Conservation (phyloP, 1,139 yeast genomes). For the Protomyces macrosporus region DNA sequence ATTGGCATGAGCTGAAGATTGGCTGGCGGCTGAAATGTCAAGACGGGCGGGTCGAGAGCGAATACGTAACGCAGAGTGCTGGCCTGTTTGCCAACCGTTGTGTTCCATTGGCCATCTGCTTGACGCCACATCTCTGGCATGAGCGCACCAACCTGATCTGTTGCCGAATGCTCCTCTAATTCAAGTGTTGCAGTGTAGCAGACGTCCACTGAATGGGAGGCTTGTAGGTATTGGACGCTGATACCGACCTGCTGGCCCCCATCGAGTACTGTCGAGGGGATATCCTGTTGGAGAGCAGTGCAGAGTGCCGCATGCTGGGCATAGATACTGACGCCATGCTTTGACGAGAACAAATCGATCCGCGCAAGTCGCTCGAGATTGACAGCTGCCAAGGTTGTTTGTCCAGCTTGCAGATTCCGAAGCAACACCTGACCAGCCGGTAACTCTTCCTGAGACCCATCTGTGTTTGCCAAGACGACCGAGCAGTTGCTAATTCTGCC, state of each 20-base stretch:
- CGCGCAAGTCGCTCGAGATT: constrained; percentile 8
- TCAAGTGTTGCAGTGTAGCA: constrained; percentile 1
- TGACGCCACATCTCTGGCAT: not conserved
- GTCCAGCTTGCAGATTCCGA: not conserved
- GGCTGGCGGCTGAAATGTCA: not conserved
- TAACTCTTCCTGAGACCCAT: constrained; percentile 18
- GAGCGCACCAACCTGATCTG: not conserved
- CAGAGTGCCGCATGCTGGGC: not conserved
- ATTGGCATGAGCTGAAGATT: not conserved
- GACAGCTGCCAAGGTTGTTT: not conserved
- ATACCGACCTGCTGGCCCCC: not conserved
- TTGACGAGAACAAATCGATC: constrained; percentile 2
- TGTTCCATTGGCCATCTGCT: constrained; percentile 1
- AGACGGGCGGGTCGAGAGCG: constrained; percentile 17
- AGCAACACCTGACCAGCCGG: constrained; percentile 7
- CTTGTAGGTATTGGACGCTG: not conserved
- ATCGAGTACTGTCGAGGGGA: not conserved
- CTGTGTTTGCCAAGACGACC: constrained; percentile 14
- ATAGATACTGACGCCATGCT: not conserved
- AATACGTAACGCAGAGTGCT: not conserved
- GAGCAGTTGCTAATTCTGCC: constrained; percentile 2
- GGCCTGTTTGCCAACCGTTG: not conserved
- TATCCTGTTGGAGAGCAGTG: not conserved
- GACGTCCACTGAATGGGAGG: not conserved
- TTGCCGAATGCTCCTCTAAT: constrained; percentile 2